Conservation (phyloP, 2,329 filamentous ascomycete genomes). For the Fusarium xyrophilum region DNA sequence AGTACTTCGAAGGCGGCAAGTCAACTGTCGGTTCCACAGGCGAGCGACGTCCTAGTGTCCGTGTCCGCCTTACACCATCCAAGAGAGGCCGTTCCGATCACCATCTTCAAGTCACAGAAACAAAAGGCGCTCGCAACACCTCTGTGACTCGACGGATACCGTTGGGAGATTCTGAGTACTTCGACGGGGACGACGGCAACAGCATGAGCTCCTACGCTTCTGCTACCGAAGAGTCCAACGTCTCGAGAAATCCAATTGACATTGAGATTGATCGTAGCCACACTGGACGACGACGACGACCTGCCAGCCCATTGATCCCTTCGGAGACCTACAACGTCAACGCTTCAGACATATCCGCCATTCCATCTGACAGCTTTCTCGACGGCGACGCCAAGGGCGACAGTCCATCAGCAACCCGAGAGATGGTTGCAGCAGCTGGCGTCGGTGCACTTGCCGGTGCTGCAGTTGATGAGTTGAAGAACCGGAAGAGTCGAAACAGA, state of each 20-base stretch:
- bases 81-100: conserved; percentile 69
- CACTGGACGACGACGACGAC: conserved; percentile 58
- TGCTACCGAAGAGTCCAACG: conserved; percentile 78
- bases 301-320: conserved; percentile 72
- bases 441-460: conserved; percentile 47
- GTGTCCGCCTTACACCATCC: conserved; percentile 79
- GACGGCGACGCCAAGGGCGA: conserved; percentile 59
- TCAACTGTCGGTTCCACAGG: conserved; percentile 58
- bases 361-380: conserved; percentile 67
- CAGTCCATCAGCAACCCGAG: conserved; percentile 48
- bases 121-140: conserved; percentile 73
- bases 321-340: conserved; percentile 69
- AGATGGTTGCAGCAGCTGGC: conserved; percentile 49
- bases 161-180: conserved; percentile 50
- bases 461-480: conserved; percentile 52
- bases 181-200: conserved; percentile 66
- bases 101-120: conserved; percentile 86
- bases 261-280: conserved; percentile 79
- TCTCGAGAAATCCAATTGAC: conserved; percentile 80
- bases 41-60: conserved; percentile 81
- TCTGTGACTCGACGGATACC: conserved; percentile 64
- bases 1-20: conserved; percentile 90
- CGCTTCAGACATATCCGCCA: conserved; percentile 86
- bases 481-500: conserved; percentile 54
- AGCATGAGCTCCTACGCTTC: conserved; percentile 79